A percentile compares a stretch with the other conserved stretches of the same genome.
phyloP scores from a whole-genome alignment of 2,329 filamentous ascomycete genomes.

The Pseudogymnoascus sp. region DNA sequence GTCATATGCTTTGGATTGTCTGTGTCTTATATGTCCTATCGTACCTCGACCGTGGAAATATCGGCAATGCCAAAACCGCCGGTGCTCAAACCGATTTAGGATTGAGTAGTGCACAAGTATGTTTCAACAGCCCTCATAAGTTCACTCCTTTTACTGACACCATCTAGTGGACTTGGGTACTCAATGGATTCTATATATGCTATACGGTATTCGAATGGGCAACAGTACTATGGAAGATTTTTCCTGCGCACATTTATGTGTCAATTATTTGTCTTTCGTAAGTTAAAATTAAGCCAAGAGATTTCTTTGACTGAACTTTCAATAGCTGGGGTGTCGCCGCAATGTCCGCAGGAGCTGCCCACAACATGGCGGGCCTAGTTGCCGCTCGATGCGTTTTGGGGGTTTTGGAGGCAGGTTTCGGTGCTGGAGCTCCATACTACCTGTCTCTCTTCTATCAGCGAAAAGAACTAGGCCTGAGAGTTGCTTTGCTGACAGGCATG shows the following conservation, averaged over 20 bases:
- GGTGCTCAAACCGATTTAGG: slow-evolving; percentile 9
- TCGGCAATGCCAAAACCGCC: slow-evolving; percentile 20
- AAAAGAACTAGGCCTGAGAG: slow-evolving; percentile 27
- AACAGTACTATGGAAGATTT: slow-evolving; percentile 20
- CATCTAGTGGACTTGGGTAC: slow-evolving; percentile 12
- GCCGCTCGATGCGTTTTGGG: slow-evolving; percentile 11
- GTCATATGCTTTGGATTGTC: not conserved
- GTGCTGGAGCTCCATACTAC: slow-evolving; percentile 26
- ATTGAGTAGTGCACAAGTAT: not conserved
- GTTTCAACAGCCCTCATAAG: not conserved
- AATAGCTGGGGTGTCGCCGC: slow-evolving; percentile 18
- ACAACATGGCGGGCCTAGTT: slow-evolving; percentile 40
- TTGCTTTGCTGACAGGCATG: slow-evolving; percentile 24
- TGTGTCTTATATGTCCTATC: not conserved
- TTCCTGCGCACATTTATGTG: slow-evolving; percentile 21
- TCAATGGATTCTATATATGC: slow-evolving; percentile 16
- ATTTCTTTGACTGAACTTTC: not conserved
- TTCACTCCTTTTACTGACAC: not conserved
- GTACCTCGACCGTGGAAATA: slow-evolving; percentile 18
- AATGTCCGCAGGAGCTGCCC: slow-evolving; percentile 47
- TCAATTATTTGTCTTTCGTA: slow-evolving; percentile 17
- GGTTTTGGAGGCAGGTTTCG: slow-evolving; percentile 26
- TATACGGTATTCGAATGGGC: slow-evolving; percentile 17
- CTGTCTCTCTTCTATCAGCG: slow-evolving; percentile 31
- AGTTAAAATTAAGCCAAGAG: not conserved